Evolutionary conservation across 768 basidiomycete species (phyloP).

Genomic region (Tricholoma bakamatsutake): DNA sequence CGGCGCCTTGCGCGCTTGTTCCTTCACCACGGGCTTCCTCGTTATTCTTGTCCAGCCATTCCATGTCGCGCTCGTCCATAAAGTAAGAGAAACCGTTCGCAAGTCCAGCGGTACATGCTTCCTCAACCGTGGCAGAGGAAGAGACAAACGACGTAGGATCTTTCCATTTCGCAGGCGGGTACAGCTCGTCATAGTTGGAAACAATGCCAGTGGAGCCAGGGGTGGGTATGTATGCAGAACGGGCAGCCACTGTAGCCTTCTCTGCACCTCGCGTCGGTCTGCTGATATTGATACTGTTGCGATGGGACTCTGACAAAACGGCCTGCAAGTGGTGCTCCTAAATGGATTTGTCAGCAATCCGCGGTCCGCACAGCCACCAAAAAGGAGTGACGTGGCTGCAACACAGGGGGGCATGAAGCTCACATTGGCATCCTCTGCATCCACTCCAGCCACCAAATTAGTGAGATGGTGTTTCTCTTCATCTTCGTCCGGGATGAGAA

Average conservation of each 20-base stretch:
- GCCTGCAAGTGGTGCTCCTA: constrained; percentile 54
- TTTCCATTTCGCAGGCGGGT: constrained; percentile 62
- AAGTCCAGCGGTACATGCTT: constrained; percentile 53
- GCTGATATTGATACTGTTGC: constrained; percentile 22
- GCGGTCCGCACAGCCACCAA: constrained; percentile 46
- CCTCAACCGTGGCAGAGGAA: constrained; percentile 84
- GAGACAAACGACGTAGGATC: constrained; percentile 76
- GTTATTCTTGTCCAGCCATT: constrained; percentile 93
- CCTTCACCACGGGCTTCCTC: constrained; percentile 82
- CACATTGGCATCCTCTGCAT: constrained; percentile 92
- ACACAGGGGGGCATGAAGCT: constrained; percentile 38
- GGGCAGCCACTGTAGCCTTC: constrained; percentile 29
- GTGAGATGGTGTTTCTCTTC: constrained; percentile 77
- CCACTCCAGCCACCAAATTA: constrained; percentile 77
- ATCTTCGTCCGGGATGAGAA: constrained; percentile 81
- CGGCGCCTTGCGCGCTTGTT: constrained; percentile 68
- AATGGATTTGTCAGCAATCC: constrained; percentile 41
- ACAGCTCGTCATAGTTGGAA: constrained; percentile 72
- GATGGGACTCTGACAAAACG: constrained; percentile 41
- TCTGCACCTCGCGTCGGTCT: constrained; percentile 26
- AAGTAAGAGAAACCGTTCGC: constrained; percentile 79
- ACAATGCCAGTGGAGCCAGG: constrained; percentile 84
- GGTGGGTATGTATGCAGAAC: constrained; percentile 81
- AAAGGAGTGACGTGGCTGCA: constrained; percentile 34
- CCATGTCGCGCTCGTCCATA: constrained; percentile 94